Evolutionary conservation across 1,139 yeast species (phyloP), one percentile per base, ranked within the genome.

Genomic region (Torulaspora globosa): DNA sequence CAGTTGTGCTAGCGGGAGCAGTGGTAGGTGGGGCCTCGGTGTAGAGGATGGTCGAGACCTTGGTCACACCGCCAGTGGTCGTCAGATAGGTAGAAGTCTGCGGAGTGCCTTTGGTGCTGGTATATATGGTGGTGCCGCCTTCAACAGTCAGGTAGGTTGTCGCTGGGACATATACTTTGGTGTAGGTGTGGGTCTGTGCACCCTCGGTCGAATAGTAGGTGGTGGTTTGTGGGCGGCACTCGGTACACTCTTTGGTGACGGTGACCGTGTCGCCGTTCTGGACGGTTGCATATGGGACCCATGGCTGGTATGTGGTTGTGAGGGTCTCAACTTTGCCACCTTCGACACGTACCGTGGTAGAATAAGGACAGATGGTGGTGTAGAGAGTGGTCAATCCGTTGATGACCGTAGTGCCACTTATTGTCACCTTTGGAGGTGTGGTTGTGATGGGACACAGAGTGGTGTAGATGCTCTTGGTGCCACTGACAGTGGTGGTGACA

Each of bases 401-500:
- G 12, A 35, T 18, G n/a, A 27, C 32, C 18, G 44, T 36, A 21
- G 44, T 36, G 11, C 29, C 19, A 7, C 40, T 41, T 12, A 37
- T 27, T 16, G 36, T 12, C 3, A 12, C 12, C n/a, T 21, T 9
- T 14, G 29, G 12, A 11, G 40, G 36, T 27, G 32, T 11, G 11
- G 12, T 32, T 7, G 42, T 37, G n/a, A 31, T 12, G 4, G 34
- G 28, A 23, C 29, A 19, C 10, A 27, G n/a, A 6, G 39, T 35
- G 18, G 42, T 39, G 27, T 31, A 31, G 16, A 23, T 21, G 3
- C 28, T 31, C 21, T 18, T 24, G 32, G 36, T 41, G 19, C 39
- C 39, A 14, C 37, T 29, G 12, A 21, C 31, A 1, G 42, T 39
- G 23, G 43, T 39, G 7, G 32, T 11, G 14, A 15, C 14, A 16